A percentile compares a stretch with the other conserved stretches of the same genome.
phyloP scores from a whole-genome alignment of 495 filamentous ascomycete species.

The Trichoderma orchidacearum region DNA sequence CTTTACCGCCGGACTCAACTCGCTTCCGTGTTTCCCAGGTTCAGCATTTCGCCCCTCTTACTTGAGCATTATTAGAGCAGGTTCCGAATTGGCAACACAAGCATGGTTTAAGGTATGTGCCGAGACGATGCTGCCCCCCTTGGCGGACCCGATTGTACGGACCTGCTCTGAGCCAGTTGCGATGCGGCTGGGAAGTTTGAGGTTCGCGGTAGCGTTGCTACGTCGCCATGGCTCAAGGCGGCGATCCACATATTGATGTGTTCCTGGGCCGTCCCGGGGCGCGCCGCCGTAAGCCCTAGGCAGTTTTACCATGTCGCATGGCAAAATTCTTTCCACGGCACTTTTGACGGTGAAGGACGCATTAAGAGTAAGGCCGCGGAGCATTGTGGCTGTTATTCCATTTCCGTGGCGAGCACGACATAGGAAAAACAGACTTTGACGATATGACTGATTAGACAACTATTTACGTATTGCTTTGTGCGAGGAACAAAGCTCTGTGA shows the following conservation, averaged over 20 bases:
- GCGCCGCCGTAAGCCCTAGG: background rate
- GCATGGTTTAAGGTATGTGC: background rate
- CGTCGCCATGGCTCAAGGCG: background rate
- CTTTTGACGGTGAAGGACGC: too few species aligned
- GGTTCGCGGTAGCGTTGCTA: background rate
- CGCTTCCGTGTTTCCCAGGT: too few species aligned
- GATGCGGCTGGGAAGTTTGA: background rate
- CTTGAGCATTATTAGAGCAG: conserved; percentile 1
- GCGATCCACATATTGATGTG: background rate
- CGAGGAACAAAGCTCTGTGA: too few species aligned
- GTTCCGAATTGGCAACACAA: too few species aligned
- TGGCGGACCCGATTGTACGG: background rate
- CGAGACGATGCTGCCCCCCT: background rate
- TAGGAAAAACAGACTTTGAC: too few species aligned
- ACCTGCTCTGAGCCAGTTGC: background rate
- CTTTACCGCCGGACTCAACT: background rate
- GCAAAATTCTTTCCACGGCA: too few species aligned
- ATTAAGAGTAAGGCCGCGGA: too few species aligned
- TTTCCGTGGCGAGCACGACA: too few species aligned
- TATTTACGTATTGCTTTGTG: too few species aligned
- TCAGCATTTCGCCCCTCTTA: background rate
- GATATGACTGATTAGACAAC: too few species aligned
- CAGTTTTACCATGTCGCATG: too few species aligned
- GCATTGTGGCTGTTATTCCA: too few species aligned
- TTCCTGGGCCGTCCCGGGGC: background rate